Evolutionary conservation across 495 filamentous ascomycete species (phyloP).

Genomic region (Tuber melanosporum): DNA sequence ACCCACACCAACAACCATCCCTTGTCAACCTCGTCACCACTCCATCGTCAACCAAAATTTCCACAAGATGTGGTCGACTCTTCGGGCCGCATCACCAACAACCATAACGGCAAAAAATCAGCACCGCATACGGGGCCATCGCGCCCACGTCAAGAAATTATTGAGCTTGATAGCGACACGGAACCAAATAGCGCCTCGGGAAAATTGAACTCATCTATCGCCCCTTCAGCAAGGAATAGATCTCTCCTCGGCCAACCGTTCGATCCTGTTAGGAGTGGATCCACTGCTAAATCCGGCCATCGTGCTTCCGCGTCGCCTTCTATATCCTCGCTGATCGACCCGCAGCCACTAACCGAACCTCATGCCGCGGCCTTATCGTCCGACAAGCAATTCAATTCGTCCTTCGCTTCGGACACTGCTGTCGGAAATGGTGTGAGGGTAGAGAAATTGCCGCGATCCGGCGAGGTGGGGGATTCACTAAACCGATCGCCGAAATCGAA

Average conservation of each 20-base stretch:
- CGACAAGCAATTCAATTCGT: constrained; percentile 19
- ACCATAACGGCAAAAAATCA: constrained; percentile 30
- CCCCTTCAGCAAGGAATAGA: constrained; percentile 30
- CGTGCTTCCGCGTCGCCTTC: constrained; percentile 42
- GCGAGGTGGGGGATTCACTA: constrained; percentile 22
- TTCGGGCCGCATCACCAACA: constrained; percentile 19
- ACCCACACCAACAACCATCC: constrained; percentile 35
- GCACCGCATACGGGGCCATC: constrained; percentile 30
- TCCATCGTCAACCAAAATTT: constrained; percentile 40
- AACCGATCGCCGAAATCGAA: constrained; percentile 38
- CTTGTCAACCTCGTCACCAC: constrained; percentile 20
- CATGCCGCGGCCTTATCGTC: constrained; percentile 2
- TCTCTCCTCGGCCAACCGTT: constrained; percentile 34
- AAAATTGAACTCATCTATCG: constrained; percentile 31
- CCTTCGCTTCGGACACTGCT: constrained; percentile 22
- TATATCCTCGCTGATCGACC: constrained; percentile 41
- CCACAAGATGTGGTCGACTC: constrained; percentile 32
- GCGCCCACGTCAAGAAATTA: constrained; percentile 32
- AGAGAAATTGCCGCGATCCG: constrained; percentile 29
- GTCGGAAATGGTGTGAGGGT: constrained; percentile 35
- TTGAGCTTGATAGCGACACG: constrained; percentile 38
- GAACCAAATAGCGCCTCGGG: constrained; percentile 29
- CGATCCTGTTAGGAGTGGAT: constrained; percentile 35
- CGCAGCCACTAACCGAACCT: constrained; percentile 30
- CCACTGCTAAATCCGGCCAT: constrained; percentile 35